phyloP scores from a whole-genome alignment of 176 grass and related monocot genomes.

The Avena sativa region DNA sequence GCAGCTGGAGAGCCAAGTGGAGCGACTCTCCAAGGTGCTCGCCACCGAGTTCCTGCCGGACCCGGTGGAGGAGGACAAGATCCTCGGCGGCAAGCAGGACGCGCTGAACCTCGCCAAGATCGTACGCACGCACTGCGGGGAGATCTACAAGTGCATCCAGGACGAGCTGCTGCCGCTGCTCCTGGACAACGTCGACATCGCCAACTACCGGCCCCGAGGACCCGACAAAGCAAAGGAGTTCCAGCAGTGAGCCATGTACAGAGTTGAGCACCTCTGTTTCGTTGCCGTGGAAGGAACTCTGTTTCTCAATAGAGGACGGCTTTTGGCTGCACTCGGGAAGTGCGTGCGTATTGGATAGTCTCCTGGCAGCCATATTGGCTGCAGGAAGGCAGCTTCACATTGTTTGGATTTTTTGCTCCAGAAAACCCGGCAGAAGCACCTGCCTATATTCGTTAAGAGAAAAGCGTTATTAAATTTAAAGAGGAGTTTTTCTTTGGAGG shows the following conservation, averaged over 20 bases:
- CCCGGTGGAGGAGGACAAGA: not conserved
- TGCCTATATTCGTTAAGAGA: not conserved
- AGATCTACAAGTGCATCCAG: conserved; percentile 51
- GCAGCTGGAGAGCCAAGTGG: conserved; percentile 41
- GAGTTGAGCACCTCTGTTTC: not conserved
- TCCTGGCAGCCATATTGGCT: not conserved
- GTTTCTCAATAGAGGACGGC: not conserved
- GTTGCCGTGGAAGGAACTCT: not conserved
- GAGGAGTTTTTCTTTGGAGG: too few relatives aligned
- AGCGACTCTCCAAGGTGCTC: conserved; percentile 45
- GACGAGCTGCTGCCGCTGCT: conserved; percentile 56
- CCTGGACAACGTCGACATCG: not conserved
- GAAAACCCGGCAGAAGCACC: not conserved
- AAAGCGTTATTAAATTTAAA: not conserved
- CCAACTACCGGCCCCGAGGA: conserved; percentile 32
- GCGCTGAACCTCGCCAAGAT: conserved; percentile 32
- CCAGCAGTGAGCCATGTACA: not conserved
- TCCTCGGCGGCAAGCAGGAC: not conserved
- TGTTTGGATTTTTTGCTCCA: not conserved
- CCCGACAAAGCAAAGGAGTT: conserved; percentile 45
- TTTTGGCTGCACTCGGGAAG: not conserved
- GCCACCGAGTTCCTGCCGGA: not conserved
- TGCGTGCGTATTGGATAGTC: not conserved
- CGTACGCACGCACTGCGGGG: conserved; percentile 30
- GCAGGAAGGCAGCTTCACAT: not conserved